Base-by-base conservation (phyloP, 208 protist genomes). In the Leishmania martiniquensis region DNA sequence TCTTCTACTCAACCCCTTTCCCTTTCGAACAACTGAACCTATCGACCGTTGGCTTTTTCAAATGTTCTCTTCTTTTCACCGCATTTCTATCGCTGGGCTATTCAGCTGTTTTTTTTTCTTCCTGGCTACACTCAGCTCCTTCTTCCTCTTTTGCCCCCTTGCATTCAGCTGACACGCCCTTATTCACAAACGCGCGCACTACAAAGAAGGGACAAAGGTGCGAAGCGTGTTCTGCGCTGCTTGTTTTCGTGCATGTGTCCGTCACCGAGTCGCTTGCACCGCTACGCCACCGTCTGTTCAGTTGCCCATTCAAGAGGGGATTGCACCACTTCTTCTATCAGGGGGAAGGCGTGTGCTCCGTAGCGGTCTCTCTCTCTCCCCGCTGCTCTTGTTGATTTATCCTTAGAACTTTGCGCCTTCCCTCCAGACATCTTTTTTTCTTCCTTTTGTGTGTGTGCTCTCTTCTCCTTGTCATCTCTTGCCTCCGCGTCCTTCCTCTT, bases 321-420 rank as follows among this genome's bases (percentile, higher is more conserved):
- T 10, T 42, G n/a, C 67, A n/a, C 29, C 29, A 55, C 55, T 29
- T 37, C 49, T 44, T 52, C 6, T n/a, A 7, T 45, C n/a, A 57
- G 4, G 10, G n/a, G 29, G 47, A 72, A 37, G 47, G 67, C 55
- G 45, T 72, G 67, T 55, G 4, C 7, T 57, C 45, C 52, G 52
- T 74, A 60, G 69, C 34, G 51, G 13, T 62, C 10, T 66, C 65
- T 70, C 32, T 20, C 69, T n/a, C 34, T 68, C 69, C 13, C 49
- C 69, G 51, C 49, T 74, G 69, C 45, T 74, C 69, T 63, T 57
- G 69, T 60, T 37, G 52, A 47, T 60, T 57, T 45, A 59, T 47
- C 32, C 69, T 55, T 39, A 29, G 68, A 72, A 47, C 34, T 3
- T 39, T 25, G 29, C 2, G 15, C 49, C 51, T 45, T 60, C 52